Evolutionary conservation across 2,329 filamentous ascomycete genomes (phyloP).

Genomic region (Fusarium papillatum): DNA sequence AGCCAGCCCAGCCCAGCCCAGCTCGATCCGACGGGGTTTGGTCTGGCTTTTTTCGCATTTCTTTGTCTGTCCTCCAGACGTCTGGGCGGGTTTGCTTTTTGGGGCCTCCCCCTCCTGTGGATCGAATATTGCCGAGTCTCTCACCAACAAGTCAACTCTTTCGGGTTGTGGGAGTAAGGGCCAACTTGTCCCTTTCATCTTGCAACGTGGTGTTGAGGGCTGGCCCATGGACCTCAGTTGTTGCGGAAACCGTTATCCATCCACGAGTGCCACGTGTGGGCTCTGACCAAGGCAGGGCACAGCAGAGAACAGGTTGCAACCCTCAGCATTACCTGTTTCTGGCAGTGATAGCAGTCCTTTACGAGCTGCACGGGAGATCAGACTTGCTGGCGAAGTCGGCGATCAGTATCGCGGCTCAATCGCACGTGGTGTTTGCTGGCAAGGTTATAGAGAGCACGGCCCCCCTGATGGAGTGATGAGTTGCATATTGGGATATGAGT

Average conservation of each 20-base stretch:
- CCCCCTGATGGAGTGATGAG: conserved; percentile 28
- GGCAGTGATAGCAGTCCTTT: not conserved
- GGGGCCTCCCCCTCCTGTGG: not conserved
- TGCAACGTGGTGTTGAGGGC: conserved; percentile 32
- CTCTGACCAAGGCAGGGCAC: not conserved
- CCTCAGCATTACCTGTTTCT: conserved; percentile 10
- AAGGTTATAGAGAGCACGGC: conserved; percentile 26
- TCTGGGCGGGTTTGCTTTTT: conserved; percentile 4
- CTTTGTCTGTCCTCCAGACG: not conserved
- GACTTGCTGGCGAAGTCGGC: not conserved
- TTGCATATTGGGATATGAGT: conserved; percentile 34
- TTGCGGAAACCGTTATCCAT: conserved; percentile 18
- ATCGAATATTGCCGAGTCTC: conserved; percentile 29
- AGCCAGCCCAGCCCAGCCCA: not conserved
- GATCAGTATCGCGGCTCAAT: conserved; percentile 7
- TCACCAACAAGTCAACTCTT: not conserved
- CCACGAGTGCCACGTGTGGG: conserved; percentile 10
- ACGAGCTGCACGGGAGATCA: not conserved
- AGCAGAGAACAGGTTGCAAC: not conserved
- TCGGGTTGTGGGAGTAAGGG: conserved; percentile 16
- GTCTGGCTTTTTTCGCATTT: not conserved
- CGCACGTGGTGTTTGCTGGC: conserved; percentile 30
- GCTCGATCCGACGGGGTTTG: not conserved
- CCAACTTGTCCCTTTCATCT: conserved; percentile 23
- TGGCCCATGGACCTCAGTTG: conserved; percentile 17